phyloP scores from a whole-genome alignment of 495 filamentous ascomycete genomes.

The Penicillium silybi region DNA sequence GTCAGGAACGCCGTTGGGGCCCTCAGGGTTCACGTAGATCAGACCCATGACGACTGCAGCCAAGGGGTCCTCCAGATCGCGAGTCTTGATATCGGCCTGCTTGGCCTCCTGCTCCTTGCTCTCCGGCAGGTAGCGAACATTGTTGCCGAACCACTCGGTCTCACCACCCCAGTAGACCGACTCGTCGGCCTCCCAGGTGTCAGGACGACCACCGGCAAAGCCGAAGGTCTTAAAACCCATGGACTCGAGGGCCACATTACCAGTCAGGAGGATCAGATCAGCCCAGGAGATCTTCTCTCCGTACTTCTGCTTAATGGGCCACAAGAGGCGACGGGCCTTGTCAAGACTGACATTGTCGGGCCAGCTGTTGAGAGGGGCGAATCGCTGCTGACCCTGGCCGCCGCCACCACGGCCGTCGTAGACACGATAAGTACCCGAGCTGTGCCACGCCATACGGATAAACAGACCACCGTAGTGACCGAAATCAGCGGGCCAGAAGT shows the following conservation, averaged over 20 bases:
- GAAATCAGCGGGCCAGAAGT: conserved; percentile 75
- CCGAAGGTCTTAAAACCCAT: conserved; percentile 73
- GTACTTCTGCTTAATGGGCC: conserved; percentile 80
- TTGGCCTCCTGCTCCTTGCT: conserved; percentile 46
- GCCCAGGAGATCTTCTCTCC: conserved; percentile 77
- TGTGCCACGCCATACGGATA: conserved; percentile 75
- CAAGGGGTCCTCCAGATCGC: conserved; percentile 59
- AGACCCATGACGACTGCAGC: conserved; percentile 67
- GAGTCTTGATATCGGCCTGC: conserved; percentile 51
- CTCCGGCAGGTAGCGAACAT: conserved; percentile 57
- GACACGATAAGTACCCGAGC: conserved; percentile 68
- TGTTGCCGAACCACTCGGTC: conserved; percentile 62
- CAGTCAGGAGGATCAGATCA: conserved; percentile 62
- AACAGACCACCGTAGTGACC: conserved; percentile 75
- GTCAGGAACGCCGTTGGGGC: conserved; percentile 65
- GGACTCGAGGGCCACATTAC: conserved; percentile 70
- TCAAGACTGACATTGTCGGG: conserved; percentile 72
- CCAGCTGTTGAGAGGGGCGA: conserved; percentile 76
- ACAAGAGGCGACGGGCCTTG: conserved; percentile 72
- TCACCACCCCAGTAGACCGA: conserved; percentile 72
- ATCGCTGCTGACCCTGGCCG: conserved; percentile 67
- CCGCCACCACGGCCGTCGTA: conserved; percentile 68
- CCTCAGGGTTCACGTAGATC: conserved; percentile 76
- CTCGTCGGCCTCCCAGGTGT: conserved; percentile 70
- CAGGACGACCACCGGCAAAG: conserved; percentile 64